A percentile compares a stretch with the other conserved stretches of the same genome.
These are phyloP conservation scores for Malassezia yamatoensis DNA, from an alignment of 1,284 basidiomycete genomes.

Conservation along the genomic window DNA sequence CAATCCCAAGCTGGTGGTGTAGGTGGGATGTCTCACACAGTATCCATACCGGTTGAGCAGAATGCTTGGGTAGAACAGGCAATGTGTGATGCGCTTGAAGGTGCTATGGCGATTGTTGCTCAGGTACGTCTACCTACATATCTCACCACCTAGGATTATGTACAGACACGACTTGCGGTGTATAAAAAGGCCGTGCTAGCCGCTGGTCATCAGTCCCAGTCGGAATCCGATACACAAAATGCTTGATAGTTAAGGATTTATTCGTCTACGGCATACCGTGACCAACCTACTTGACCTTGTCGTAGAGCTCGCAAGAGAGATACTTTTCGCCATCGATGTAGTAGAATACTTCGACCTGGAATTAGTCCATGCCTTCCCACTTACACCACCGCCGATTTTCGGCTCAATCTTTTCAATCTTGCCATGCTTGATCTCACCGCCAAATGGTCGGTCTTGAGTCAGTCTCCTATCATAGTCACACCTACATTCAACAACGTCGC, in stretches of 20 bases:
- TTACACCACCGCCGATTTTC: slow-evolving; percentile 38
- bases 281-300: slow-evolving; percentile 20
- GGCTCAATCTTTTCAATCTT: slow-evolving; percentile 41
- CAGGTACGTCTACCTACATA: slow-evolving; percentile 15
- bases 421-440: slow-evolving; percentile 35
- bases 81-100: slow-evolving; percentile 39
- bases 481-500: slow-evolving; percentile 36
- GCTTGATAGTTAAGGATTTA: too few species aligned
- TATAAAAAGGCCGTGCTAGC: not conserved
- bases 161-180: slow-evolving; percentile 28
- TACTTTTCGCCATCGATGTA: slow-evolving; percentile 36
- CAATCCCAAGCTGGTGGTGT: slow-evolving; percentile 38
- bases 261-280: too few species aligned
- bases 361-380: slow-evolving; percentile 13
- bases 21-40: slow-evolving; percentile 24
- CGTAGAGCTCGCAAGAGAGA: slow-evolving; percentile 36
- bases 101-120: slow-evolving; percentile 35
- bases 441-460: slow-evolving; percentile 32
- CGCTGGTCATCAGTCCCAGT: too few species aligned
- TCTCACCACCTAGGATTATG: slow-evolving; percentile 25
- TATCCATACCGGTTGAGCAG: slow-evolving; percentile 33
- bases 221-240: too few species aligned
- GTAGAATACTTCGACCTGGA: slow-evolving; percentile 40
- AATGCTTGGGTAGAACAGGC: slow-evolving; percentile 45
- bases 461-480: slow-evolving; percentile 1